Conservation (phyloP, 495 filamentous ascomycete genomes). For the Antarctomyces pellizariae region DNA sequence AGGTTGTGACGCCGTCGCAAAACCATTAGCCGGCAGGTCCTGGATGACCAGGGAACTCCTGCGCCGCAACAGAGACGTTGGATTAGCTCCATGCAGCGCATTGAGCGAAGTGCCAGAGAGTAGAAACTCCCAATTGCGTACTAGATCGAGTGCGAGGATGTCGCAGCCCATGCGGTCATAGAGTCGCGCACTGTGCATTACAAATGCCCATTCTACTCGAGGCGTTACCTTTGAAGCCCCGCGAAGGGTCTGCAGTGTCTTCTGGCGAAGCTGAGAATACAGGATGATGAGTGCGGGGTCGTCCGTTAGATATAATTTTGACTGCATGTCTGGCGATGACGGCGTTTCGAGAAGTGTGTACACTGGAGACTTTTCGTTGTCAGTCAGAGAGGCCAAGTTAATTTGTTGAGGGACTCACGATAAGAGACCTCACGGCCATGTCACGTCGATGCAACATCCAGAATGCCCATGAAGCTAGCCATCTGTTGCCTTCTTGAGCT, state of each 20-base stretch:
- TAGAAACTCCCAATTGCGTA: slow-evolving; percentile 77
- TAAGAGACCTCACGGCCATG: slow-evolving; percentile 67
- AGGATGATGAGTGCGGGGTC: slow-evolving; percentile 75
- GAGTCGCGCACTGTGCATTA: slow-evolving; percentile 66
- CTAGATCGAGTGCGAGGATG: slow-evolving; percentile 68
- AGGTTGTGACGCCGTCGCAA: slow-evolving; percentile 3
- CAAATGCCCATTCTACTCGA: slow-evolving; percentile 66
- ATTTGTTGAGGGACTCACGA: slow-evolving; percentile 20
- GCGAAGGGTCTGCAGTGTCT: slow-evolving; percentile 63
- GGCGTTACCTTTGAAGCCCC: slow-evolving; percentile 67
- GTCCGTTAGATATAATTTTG: slow-evolving; percentile 64
- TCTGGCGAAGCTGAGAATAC: slow-evolving; percentile 68
- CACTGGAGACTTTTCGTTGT: slow-evolving; percentile 39
- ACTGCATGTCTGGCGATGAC: slow-evolving; percentile 33
- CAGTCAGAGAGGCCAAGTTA: slow-evolving; percentile 1
- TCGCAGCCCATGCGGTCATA: slow-evolving; percentile 95
- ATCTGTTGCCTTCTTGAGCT: slow-evolving; percentile 61
- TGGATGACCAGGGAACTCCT: slow-evolving; percentile 61
- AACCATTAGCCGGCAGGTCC: slow-evolving; percentile 33
- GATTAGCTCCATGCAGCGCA: slow-evolving; percentile 24
- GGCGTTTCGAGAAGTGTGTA: slow-evolving; percentile 42
- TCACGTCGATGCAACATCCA: slow-evolving; percentile 73
- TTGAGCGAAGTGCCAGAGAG: slow-evolving; percentile 19
- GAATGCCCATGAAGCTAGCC: slow-evolving; percentile 90
- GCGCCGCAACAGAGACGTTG: slow-evolving; percentile 41